These are phyloP conservation scores for Tolypocladium inflatum DNA, from an alignment of 2,329 filamentous ascomycete genomes.

Conservation along the genomic window DNA sequence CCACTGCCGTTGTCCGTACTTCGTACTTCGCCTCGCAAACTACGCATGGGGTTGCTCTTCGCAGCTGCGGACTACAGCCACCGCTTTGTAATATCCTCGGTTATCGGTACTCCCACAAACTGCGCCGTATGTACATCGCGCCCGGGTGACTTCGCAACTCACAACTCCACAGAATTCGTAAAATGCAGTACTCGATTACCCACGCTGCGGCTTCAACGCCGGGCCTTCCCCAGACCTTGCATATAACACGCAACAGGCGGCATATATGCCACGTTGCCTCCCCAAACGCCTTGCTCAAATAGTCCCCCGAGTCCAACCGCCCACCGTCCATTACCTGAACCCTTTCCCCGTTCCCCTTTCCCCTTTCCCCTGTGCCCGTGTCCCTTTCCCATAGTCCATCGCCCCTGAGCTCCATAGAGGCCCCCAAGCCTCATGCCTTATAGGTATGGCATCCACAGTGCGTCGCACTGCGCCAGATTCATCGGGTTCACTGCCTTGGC, in stretches of 20 bases:
- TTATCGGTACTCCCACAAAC: background rate
- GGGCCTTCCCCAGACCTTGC: background rate
- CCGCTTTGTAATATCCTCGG: background rate
- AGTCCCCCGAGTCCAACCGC: background rate
- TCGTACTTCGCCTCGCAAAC: too few relatives aligned
- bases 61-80: too few relatives aligned
- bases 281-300: slow-evolving; percentile 8
- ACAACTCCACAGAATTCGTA: too few relatives aligned
- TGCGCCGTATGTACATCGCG: background rate
- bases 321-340: background rate
- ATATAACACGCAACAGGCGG: background rate
- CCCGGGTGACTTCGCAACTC: background rate
- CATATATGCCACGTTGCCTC: background rate
- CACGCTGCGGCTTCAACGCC: background rate
- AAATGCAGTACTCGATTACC: background rate
- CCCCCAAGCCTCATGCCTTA: slow-evolving; percentile 29
- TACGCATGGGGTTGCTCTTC: too few relatives aligned
- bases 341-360: background rate
- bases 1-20: too few relatives aligned
- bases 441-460: slow-evolving; percentile 95
- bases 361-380: background rate
- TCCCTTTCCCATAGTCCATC: background rate
- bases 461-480: slow-evolving; percentile 79
- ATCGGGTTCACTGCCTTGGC: slow-evolving; percentile 88
- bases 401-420: background rate